Evolutionary conservation across 2,329 filamentous ascomycete genomes (phyloP), one percentile per base, ranked within the genome.

Genomic region (Xylaria sp.): DNA sequence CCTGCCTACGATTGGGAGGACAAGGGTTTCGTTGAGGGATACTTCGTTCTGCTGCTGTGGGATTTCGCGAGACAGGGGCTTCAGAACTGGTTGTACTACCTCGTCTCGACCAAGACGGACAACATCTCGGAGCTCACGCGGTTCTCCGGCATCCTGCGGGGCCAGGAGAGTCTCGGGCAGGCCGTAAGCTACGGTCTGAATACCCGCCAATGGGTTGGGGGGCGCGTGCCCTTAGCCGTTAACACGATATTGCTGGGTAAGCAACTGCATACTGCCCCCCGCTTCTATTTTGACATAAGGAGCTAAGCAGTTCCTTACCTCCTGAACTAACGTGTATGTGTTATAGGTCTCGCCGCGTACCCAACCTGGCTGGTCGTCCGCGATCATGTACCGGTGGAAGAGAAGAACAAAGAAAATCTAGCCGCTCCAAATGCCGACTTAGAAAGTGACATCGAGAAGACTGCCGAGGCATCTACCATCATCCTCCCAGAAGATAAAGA

Each of bases 21-120:
- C 69, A 67, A 79, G 0, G 90, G 89, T 0, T 93, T 93, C 65
- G 90, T 90, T 0, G 83, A 84, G 57, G 89, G 85, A 0, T 93
- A 93, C 74, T 87, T 86, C 0, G 82, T 92, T 17, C 91, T 91
- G 76, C 72, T 93, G 3, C 86, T 93, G 71, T 85, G 92, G 75
- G 79, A 81, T 7, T 86, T 87, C 69, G 78, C 85, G 1, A 79
- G 84, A 2, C 85, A 88, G 72, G 79, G 83, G 0, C 73, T 86
- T 21, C 85, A 88, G 73, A 88, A 86, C 62, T 87, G 84, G 84
- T 78, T 88, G 0, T 88, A 88, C 69, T 88, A 87, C 70, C 77
- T 88, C 19, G 77, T 88, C 1, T 83, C 85, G 0, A 86, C 82
- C 4, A 87, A 83, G 78, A 87, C 85, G 0, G 83, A 87, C 61